Base-by-base conservation (phyloP, 1,284 basidiomycete species). In the Schizophyllum commune region DNA sequence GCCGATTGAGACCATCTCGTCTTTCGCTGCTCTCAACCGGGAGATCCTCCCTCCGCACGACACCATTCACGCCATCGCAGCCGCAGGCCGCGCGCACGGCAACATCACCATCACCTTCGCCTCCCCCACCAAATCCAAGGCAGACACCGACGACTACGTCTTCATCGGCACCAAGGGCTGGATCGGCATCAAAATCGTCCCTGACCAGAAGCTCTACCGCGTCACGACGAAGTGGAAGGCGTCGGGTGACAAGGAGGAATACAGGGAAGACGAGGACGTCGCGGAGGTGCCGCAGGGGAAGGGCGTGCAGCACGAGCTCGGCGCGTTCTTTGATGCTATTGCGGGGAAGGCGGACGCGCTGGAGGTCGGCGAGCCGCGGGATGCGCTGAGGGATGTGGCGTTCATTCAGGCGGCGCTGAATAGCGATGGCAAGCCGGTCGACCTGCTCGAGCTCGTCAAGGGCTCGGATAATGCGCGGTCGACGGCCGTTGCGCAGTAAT, bases 391-490 rank as follows among this genome's bases (percentile, higher is more conserved):
- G 64, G 91, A 94, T 69, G 84, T 94, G 22, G 87, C 86, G 33
- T 78, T 92, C 66, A 86, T 94, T 64, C 77, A 94, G 74, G 90
- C 88, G n/a, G 82, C 83, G 51, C 75, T 94, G 73, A 84, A 80
- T 55, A 91, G 89, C 67, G 73, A 82, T 17, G 91, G 92, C 1
- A 67, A 75, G 60, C 70, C 82, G 57, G 76, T 91, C 8, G 82
- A 88, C 68, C 73, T 92, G 59, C 75, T 73, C 55, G 77, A 74
- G 61, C 64, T 79, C 52, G 68, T 74, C 19, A 13, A 47, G 17
- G 39, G 39, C 17, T 47, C 39, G 9, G 39, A 17, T 17, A 47
- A 47, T 47, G 39, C 39, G 39, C 27, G 27, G 27, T 27, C 27
- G 27, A 27, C 27, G 27, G 27, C 5, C 27, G 27, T 27, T 27